Percentiles rank a stretch among this genome's conserved stretches.
These are phyloP conservation scores for Geotrichum fermentans DNA, from an alignment of 1,139 yeast species.

Conservation along the genomic window DNA sequence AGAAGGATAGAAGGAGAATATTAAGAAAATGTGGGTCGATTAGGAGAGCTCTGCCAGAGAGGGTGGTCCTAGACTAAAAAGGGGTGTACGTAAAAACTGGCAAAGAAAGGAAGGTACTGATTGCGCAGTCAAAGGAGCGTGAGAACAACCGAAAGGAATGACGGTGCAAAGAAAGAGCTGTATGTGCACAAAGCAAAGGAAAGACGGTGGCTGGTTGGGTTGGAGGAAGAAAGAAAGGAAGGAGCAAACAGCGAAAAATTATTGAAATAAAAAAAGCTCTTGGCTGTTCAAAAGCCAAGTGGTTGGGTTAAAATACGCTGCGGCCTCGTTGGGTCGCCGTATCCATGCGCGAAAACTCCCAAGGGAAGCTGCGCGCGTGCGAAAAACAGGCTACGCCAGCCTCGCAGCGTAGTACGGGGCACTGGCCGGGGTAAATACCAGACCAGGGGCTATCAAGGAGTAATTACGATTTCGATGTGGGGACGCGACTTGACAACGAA, in stretches of 20 bases:
- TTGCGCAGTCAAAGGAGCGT: slow-evolving; percentile 5
- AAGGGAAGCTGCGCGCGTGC: too few relatives aligned
- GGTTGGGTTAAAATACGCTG: too few relatives aligned
- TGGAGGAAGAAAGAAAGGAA: slow-evolving; percentile 2
- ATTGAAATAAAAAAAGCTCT: not conserved
- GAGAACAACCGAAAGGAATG: not conserved
- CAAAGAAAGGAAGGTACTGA: not conserved
- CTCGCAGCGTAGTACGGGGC: too few relatives aligned
- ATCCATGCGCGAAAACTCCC: too few relatives aligned
- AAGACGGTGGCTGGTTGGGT: slow-evolving; percentile 5
- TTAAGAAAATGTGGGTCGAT: not conserved
- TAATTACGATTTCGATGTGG: too few relatives aligned
- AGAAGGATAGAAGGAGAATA: not conserved
- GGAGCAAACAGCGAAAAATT: slow-evolving; percentile 2
- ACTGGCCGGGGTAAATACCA: slow-evolving; percentile 2
- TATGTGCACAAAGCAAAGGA: not conserved
- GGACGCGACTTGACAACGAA: too few relatives aligned
- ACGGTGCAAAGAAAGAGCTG: not conserved
- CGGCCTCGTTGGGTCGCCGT: too few relatives aligned
- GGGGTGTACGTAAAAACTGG: not conserved
- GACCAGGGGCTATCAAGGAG: slow-evolving; percentile 15
- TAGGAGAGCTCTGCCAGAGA: slow-evolving; percentile 19
- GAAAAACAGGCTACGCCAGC: too few relatives aligned
- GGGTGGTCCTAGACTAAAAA: too few relatives aligned
- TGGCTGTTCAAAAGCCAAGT: too few relatives aligned